Evolutionary conservation across 2,329 filamentous ascomycete species (phyloP), one percentile per base, ranked within the genome.

Genomic region (Lecanoromycetidae sp.): DNA sequence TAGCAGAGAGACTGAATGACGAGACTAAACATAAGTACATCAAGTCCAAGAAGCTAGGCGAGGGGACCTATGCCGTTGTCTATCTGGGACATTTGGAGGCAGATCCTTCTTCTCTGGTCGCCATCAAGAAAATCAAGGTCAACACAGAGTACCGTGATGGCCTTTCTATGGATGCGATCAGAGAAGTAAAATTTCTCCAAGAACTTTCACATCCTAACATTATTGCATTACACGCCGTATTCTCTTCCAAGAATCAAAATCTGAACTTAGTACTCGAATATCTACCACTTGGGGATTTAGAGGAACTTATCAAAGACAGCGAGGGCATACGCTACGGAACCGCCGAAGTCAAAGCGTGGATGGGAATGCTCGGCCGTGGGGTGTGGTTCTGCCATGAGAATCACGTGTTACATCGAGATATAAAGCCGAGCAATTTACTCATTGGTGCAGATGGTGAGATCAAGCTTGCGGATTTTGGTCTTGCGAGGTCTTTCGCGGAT

Each of bases 321-420:
- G 76, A 81, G 37, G 71, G 71, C 45, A 81, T 95, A 38, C 78
- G 80, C 46, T 96, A 96, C 64, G 84, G 84, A 52, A 77, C 79
- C 9, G 84, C 85, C 15, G 91, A 98, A 64, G 87, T 96, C 64
- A 98, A 98, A 65, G 84, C 87, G 13, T 98, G 91, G 91, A 94
- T 95, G 82, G 85, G 84, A 54, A 96, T 96, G 91, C 75, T 96
- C n/a, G 77, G 77, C 23, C 80, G 90, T 34, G 91, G 84, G 22
- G 79, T 96, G 23, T 94, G 87, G 82, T 98, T 94, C 71, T 96
- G 91, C 65, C 91, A 98, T 65, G 85, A 88, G 61, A 93, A 91
- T 63, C 90, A 83, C 58, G 78, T 98, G 15, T 74, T 98, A 25
- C 91, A 98, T 67, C 85, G 91, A 57, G 91, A 98, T 71, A 96